phyloP scores from a whole-genome alignment of 1,284 basidiomycete species.

The Leccinum pachyderme region DNA sequence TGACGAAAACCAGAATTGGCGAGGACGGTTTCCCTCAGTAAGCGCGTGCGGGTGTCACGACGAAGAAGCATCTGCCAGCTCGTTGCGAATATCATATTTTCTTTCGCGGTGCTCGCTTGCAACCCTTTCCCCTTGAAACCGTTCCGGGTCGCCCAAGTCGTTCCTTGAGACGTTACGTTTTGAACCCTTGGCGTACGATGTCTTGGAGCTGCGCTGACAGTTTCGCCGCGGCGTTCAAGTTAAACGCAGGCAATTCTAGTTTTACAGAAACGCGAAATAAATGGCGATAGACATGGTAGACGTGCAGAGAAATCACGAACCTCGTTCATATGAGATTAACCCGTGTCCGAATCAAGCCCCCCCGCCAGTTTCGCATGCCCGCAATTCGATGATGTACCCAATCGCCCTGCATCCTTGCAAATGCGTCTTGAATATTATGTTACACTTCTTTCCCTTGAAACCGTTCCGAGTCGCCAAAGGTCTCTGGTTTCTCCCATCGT shows the following conservation, averaged over 20 bases:
- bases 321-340: slow-evolving; percentile 71
- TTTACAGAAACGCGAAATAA: background rate
- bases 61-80: too few relatives aligned
- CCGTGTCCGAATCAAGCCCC: slow-evolving; percentile 75
- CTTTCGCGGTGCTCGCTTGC: too few relatives aligned
- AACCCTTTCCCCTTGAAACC: background rate
- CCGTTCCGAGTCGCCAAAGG: background rate
- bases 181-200: background rate
- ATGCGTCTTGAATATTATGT: slow-evolving; percentile 90
- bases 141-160: background rate
- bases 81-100: too few relatives aligned
- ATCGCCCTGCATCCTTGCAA: slow-evolving; percentile 82
- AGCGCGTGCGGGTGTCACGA: too few relatives aligned
- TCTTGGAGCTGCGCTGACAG: background rate
- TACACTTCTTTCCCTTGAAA: background rate
- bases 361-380: slow-evolving; percentile 86
- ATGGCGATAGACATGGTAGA: slow-evolving; percentile 1
- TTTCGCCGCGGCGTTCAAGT: background rate
- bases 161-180: background rate
- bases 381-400: slow-evolving; percentile 77
- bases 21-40: too few relatives aligned
- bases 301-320: too few relatives aligned
- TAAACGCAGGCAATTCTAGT: background rate
- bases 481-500: background rate
- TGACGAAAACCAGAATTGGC: too few relatives aligned